Conservation (phyloP, 805 yeast species). For the Yarrowia osloensis region DNA sequence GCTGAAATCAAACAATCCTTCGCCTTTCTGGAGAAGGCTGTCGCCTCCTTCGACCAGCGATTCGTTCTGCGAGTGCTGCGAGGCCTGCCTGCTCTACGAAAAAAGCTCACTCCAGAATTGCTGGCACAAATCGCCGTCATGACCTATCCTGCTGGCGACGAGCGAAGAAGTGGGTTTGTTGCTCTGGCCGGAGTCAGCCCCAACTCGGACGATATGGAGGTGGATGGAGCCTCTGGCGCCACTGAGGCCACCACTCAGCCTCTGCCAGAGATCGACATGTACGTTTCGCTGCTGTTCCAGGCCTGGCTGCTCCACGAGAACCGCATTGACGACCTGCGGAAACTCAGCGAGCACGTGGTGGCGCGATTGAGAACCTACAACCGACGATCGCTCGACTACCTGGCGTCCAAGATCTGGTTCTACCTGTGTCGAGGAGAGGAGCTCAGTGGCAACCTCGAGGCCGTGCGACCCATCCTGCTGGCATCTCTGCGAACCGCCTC, state of each 20-base stretch:
- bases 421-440: slow-evolving; percentile 81
- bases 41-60: slow-evolving; percentile 77
- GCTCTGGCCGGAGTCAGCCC: slow-evolving; percentile 35
- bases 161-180: slow-evolving; percentile 41
- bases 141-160: slow-evolving; percentile 56
- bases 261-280: slow-evolving; percentile 78
- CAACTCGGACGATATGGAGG: slow-evolving; percentile 37
- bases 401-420: slow-evolving; percentile 92
- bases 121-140: slow-evolving; percentile 57
- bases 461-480: slow-evolving; percentile 71
- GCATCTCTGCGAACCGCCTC: slow-evolving; percentile 82
- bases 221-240: slow-evolving; percentile 32
- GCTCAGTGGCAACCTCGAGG: slow-evolving; percentile 50
- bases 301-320: slow-evolving; percentile 70
- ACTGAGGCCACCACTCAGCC: slow-evolving; percentile 40
- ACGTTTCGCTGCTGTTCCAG: slow-evolving; percentile 75
- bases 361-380: slow-evolving; percentile 58
- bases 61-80: slow-evolving; percentile 83
- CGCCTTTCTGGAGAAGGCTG: slow-evolving; percentile 59
- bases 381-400: slow-evolving; percentile 79
- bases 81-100: slow-evolving; percentile 75
- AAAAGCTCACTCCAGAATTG: slow-evolving; percentile 56
- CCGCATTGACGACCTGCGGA: slow-evolving; percentile 54
- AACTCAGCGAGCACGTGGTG: slow-evolving; percentile 43
- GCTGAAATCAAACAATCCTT: slow-evolving; percentile 46